Percentiles rank a stretch among this genome's conserved stretches.
Conservation (phyloP, 495 filamentous ascomycete species). For the Xylaria longipes region DNA sequence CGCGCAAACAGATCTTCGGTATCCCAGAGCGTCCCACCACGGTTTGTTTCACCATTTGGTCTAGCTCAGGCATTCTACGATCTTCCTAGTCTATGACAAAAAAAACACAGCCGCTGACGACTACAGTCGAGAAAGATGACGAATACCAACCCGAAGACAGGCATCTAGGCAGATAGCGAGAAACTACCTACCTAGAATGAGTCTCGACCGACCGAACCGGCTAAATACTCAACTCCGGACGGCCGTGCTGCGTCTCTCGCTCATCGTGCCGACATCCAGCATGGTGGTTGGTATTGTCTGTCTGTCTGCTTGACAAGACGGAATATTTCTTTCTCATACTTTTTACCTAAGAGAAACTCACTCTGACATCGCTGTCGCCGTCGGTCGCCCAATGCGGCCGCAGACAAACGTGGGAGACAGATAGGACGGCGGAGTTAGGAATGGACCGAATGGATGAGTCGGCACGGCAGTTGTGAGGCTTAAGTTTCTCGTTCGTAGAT, state of each 20-base stretch:
- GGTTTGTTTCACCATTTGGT: neutral
- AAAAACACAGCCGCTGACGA: slow-evolving; percentile 9
- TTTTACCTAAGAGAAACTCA: slow-evolving; percentile 19
- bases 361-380: neutral
- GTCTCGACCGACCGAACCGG: slow-evolving; percentile 5
- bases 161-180: neutral
- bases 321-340: slow-evolving; percentile 10
- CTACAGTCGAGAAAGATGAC: neutral
- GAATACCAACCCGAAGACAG: neutral
- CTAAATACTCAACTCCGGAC: slow-evolving; percentile 10
- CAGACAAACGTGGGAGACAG: neutral
- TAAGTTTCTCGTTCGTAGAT: neutral
- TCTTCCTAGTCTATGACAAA: neutral
- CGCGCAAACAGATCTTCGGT: neutral
- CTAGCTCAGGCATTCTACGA: neutral
- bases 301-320: neutral
- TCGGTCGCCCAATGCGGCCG: neutral
- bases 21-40: neutral
- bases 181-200: neutral
- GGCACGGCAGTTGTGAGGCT: slow-evolving; percentile 18
- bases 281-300: neutral
- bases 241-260: neutral
- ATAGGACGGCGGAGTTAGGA: neutral
- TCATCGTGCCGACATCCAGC: slow-evolving; percentile 5
- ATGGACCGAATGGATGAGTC: neutral